Base-by-base conservation (phyloP, 2,329 filamentous ascomycete genomes). In the Cryphonectria radicalis region DNA sequence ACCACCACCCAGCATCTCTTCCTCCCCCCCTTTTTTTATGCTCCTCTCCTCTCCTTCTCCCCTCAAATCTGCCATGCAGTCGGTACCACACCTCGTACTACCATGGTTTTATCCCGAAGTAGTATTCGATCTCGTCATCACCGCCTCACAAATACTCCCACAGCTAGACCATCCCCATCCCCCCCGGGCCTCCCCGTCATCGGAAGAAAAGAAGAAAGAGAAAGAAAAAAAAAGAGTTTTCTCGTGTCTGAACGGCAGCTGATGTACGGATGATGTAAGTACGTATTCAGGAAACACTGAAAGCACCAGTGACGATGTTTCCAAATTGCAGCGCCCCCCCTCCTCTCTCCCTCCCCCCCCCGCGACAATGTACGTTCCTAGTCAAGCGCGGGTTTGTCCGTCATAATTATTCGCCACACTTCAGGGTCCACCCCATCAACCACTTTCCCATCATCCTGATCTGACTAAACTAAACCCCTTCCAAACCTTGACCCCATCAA, bases 381-480 rank as follows among this genome's bases (percentile, higher is more conserved):
- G 55, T 17, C 25, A 32, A 59, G 25, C 46, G 46, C 22, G 7
- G 4, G 8, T 50, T 28, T n/a, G 28, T 32, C 55, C 55, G 25
- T 57, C 53, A 57, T 57, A 28, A 17, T 3, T 50, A 50, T 50
- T 57, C n/a, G 53, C 53, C 53, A 57, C 53, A 28, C 53, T 7
- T 32, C 55, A 32, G 55, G 55, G 55, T 32, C 55, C 55, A 59
- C 55, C 55, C 55, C 55, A 28, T 32, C 25, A 8, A 59, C 14
- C 28, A 50, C 53, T 28, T 59, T 59, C 25, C 53, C 53, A 32
- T 59, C 13, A 25, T 57, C 14, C 55, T 59, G 28, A 32, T 59
- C 25, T 59, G 46, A n/a, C 46, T 50, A 50, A 50, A 59, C 25
- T n/a, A n/a, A n/a, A n/a, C n/a, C 55, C 28, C 55, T 59, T 59